Percentiles rank a stretch among this genome's conserved stretches.
Conservation (phyloP, 139 green algal genomes). For the Coelastrella sp. region DNA sequence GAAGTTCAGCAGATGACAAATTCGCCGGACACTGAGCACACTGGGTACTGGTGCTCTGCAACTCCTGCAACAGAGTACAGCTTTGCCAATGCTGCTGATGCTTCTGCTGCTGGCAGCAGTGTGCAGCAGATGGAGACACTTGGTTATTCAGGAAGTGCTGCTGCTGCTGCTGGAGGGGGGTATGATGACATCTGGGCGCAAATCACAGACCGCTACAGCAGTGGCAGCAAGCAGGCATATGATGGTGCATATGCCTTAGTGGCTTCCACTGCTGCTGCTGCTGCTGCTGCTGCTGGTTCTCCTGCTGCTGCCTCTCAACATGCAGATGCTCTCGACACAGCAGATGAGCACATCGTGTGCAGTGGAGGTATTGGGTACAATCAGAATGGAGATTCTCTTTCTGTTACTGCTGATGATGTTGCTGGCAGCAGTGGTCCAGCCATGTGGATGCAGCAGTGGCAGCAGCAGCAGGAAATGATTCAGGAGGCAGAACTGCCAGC, state of each 20-base stretch:
- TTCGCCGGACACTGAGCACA: too few relatives aligned
- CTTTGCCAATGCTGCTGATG: slow-evolving; percentile 7
- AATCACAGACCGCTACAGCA: background rate
- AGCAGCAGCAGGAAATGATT: background rate
- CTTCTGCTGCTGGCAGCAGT: background rate
- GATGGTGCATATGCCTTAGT: background rate
- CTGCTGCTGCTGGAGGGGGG: background rate
- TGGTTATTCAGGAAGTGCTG: background rate
- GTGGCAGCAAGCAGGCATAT: background rate
- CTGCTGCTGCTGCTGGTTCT: slow-evolving; percentile 11
- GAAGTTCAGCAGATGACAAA: too few relatives aligned
- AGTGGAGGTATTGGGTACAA: too few relatives aligned
- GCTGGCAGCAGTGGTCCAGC: too few relatives aligned
- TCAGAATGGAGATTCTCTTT: too few relatives aligned
- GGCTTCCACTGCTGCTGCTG: background rate
- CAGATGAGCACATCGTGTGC: too few relatives aligned
- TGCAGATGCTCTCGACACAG: background rate
- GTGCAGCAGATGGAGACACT: background rate
- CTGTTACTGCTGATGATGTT: too few relatives aligned
- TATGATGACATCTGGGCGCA: background rate
- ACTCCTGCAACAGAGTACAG: background rate
- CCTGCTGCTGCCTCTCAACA: background rate
- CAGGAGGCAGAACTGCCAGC: background rate
- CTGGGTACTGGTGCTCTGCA: background rate
- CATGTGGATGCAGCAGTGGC: slow-evolving; percentile 7